A percentile compares a stretch with the other conserved stretches of the same genome.
These are phyloP conservation scores for Fusarium buharicum DNA, from an alignment of 2,329 filamentous ascomycete species.

Conservation along the genomic window DNA sequence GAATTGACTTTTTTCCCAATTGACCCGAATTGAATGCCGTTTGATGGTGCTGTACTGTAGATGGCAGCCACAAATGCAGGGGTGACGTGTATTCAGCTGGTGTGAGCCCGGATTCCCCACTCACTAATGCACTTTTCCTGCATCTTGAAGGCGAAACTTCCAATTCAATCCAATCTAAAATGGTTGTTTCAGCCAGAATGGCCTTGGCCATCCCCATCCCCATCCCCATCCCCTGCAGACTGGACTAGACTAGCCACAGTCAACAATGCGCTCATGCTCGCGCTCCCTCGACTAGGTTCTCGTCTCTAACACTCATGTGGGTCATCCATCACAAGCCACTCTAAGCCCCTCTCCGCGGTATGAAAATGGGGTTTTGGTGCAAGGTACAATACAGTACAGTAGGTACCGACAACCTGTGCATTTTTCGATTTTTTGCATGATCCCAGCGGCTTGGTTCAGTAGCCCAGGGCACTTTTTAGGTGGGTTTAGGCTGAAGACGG, in stretches of 20 bases:
- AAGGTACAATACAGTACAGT: too few relatives aligned
- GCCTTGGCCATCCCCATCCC: conserved; percentile 22
- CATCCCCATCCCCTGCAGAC: too few relatives aligned
- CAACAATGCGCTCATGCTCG: conserved; percentile 34
- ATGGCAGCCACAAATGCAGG: conserved; percentile 23
- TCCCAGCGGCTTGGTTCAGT: conserved; percentile 31
- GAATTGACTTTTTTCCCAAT: conserved; percentile 3
- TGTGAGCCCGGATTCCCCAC: conserved; percentile 23
- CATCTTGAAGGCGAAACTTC: too few relatives aligned
- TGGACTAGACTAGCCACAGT: conserved; percentile 39
- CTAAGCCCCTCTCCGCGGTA: conserved; percentile 24
- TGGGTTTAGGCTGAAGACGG: conserved; percentile 23
- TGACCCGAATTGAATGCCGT: conserved; percentile 14
- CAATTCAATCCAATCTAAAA: too few relatives aligned
- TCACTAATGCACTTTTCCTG: conserved; percentile 14
- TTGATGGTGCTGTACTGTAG: too few relatives aligned
- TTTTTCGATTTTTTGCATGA: too few relatives aligned
- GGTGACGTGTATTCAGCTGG: conserved; percentile 41
- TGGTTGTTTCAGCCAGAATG: conserved; percentile 43
- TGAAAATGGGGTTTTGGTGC: too few relatives aligned
- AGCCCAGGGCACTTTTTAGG: background rate
- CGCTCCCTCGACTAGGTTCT: conserved; percentile 1
- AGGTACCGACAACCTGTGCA: too few relatives aligned
- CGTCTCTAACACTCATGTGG: background rate
- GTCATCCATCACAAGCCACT: conserved; percentile 25